These are phyloP conservation scores for Lentinula guzmanii DNA, from an alignment of 768 basidiomycete species.

Conservation along the genomic window DNA sequence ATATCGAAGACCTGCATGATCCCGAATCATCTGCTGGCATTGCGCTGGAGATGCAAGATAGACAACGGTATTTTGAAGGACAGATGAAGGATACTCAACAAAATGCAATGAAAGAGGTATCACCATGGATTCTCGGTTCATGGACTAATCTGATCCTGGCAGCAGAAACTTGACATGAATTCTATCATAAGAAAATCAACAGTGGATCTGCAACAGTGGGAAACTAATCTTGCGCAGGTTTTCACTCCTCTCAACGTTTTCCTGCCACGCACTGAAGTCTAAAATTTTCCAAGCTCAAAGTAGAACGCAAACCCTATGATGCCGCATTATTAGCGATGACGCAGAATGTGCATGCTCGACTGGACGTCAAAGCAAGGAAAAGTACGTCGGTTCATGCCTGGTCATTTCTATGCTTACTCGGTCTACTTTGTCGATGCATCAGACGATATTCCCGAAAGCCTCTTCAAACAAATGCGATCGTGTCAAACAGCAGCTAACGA, in stretches of 20 bases:
- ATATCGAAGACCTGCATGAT: slow-evolving; percentile 80
- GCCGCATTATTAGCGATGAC: slow-evolving; percentile 72
- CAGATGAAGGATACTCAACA: slow-evolving; percentile 32
- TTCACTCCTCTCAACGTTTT: background rate
- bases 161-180: slow-evolving; percentile 42
- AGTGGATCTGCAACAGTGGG: slow-evolving; percentile 50
- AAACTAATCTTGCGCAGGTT: slow-evolving; percentile 51
- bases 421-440: background rate
- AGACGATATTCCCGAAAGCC: slow-evolving; percentile 77
- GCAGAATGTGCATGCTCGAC: slow-evolving; percentile 64
- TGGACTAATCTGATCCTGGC: background rate
- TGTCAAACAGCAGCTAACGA: slow-evolving; percentile 94
- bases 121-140: slow-evolving; percentile 4
- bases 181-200: slow-evolving; percentile 42
- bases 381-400: slow-evolving; percentile 35
- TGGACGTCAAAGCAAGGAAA: slow-evolving; percentile 61
- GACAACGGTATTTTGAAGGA: slow-evolving; percentile 78
- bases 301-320: slow-evolving; percentile 65
- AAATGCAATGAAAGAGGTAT: slow-evolving; percentile 22
- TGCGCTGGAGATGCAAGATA: slow-evolving; percentile 80
- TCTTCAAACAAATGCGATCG: slow-evolving; percentile 80
- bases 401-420: background rate
- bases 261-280: background rate
- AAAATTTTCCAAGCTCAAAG: slow-evolving; percentile 42
- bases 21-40: slow-evolving; percentile 63